Evolutionary conservation across 2,329 filamentous ascomycete genomes (phyloP).

Genomic region (Ambrosiella cleistominuta): DNA sequence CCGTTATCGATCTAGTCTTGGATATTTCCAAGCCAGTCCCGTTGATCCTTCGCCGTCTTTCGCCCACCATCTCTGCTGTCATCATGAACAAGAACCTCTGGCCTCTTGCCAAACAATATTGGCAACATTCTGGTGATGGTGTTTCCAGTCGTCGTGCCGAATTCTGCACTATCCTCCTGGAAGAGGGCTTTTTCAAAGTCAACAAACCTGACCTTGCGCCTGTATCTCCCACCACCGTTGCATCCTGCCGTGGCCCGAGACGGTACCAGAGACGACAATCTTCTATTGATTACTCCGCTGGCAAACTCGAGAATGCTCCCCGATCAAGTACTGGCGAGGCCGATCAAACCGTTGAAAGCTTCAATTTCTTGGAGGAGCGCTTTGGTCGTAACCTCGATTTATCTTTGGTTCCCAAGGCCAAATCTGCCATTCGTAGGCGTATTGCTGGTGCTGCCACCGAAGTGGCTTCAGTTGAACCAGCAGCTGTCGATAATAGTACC

Average conservation of each 20-base stretch:
- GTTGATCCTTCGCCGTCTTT: slow-evolving; percentile 34
- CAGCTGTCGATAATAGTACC: slow-evolving; percentile 21
- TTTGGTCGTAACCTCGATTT: slow-evolving; percentile 83
- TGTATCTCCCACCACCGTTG: slow-evolving; percentile 18
- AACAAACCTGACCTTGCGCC: slow-evolving; percentile 16
- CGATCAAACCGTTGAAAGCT: slow-evolving; percentile 40
- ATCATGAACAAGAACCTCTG: slow-evolving; percentile 52
- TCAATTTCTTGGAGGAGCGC: slow-evolving; percentile 75
- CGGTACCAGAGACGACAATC: slow-evolving; percentile 13
- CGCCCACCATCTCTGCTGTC: slow-evolving; percentile 49
- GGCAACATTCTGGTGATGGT: slow-evolving; percentile 91
- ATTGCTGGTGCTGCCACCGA: slow-evolving; percentile 77
- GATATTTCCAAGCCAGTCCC: slow-evolving; percentile 35
- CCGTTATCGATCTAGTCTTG: slow-evolving; percentile 41
- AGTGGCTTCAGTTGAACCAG: slow-evolving; percentile 19
- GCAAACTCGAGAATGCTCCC: slow-evolving; percentile 12
- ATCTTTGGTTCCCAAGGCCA: slow-evolving; percentile 62
- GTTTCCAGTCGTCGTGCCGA: slow-evolving; percentile 81
- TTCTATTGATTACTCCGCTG: slow-evolving; percentile 9
- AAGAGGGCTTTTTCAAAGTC: slow-evolving; percentile 39
- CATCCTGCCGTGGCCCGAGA: slow-evolving; percentile 25
- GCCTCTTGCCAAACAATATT: slow-evolving; percentile 73
- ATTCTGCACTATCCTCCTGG: slow-evolving; percentile 63
- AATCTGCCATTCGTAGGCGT: slow-evolving; percentile 65
- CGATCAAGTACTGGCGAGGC: slow-evolving; percentile 12